Evolutionary conservation across 257 asterid species (phyloP), one percentile per base, ranked within the genome.

Genomic region (Nicotiana paniculata): DNA sequence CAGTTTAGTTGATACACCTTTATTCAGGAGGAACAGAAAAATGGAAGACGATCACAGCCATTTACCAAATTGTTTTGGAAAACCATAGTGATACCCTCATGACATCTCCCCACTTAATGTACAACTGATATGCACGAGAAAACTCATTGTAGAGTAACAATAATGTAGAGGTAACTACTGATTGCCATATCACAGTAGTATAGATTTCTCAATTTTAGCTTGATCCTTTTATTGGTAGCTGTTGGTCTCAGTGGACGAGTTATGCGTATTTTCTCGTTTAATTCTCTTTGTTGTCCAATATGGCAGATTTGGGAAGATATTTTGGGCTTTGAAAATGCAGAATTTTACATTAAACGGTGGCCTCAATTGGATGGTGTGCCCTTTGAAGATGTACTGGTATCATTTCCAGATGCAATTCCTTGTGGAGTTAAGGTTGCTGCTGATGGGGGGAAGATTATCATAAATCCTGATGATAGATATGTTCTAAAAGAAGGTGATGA

Each of bases 301-400:
- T 85, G 83, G 88, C 93, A 95, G 99, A 95, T 95, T 87, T 95
- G 99, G 99, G 99, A 95, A 86, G 98, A 95, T 88, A 95, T 95
- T 84, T 84, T 95, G 90, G 99, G 99, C 84, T 95, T 95, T 62
- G 99, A 95, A 89, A 95, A 95, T 89, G 99, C 99, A 1, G 99
- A 95, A 74, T 95, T 95, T 82, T 95, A 95, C 86, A 93, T 95
- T 80, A 91, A 95, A 85, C 91, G 97, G 82, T 95, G 99, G 99
- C 96, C 96, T 53, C 92, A 91, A 85, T 82, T 93, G 86, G 96
- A 92, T 84, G 98, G 97, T 83, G 87, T 80, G 77, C 84, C 88
- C 85, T 95, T 93, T 81, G 90, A 89, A 87, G 97, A 95, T 78
- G 95, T 92, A 57, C 90, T 95, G 70, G 75, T 93, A 80, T 90